These are phyloP conservation scores for Hyphodiscus sp. DNA, from an alignment of 2,329 filamentous ascomycete genomes.

Conservation along the genomic window DNA sequence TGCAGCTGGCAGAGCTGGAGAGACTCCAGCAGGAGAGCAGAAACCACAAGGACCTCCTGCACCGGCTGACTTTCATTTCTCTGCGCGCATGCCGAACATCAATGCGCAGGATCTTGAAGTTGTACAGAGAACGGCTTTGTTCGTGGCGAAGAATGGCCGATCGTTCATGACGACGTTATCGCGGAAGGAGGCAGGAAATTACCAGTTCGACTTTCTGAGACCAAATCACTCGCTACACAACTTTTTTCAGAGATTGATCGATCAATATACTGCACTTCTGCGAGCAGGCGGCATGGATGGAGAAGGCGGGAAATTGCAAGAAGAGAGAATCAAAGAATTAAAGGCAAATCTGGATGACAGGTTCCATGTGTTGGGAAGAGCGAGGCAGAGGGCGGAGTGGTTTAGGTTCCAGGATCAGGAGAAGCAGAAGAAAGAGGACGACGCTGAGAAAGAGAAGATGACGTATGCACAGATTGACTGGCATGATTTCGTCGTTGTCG, in stretches of 20 bases:
- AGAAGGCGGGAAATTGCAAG: slow-evolving; percentile 55
- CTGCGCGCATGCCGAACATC: slow-evolving; percentile 94
- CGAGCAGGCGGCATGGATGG: slow-evolving; percentile 62
- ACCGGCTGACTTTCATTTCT: slow-evolving; percentile 85
- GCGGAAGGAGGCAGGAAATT: slow-evolving; percentile 83
- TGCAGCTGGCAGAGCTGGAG: slow-evolving; percentile 66
- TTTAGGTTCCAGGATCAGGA: slow-evolving; percentile 77
- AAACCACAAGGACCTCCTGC: slow-evolving; percentile 78
- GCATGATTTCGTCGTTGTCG: slow-evolving; percentile 95
- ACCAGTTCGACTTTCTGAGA: slow-evolving; percentile 92
- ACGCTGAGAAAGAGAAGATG: slow-evolving; percentile 71
- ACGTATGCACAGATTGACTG: slow-evolving; percentile 87
- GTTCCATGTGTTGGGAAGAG: slow-evolving; percentile 70
- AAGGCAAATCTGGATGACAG: slow-evolving; percentile 71
- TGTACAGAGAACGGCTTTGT: slow-evolving; percentile 73
- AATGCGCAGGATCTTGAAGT: slow-evolving; percentile 84
- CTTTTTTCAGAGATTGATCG: slow-evolving; percentile 86
- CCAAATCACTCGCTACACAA: slow-evolving; percentile 95
- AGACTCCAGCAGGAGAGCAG: slow-evolving; percentile 48
- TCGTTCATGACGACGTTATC: slow-evolving; percentile 86
- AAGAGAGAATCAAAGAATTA: slow-evolving; percentile 66
- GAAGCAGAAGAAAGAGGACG: slow-evolving; percentile 82
- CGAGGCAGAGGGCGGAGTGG: slow-evolving; percentile 83
- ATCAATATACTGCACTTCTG: slow-evolving; percentile 83
- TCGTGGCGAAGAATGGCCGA: slow-evolving; percentile 87